Percentiles rank a stretch among this genome's conserved stretches.
These are phyloP conservation scores for Solanum acaule DNA, from an alignment of 257 asterid species.

Conservation along the genomic window DNA sequence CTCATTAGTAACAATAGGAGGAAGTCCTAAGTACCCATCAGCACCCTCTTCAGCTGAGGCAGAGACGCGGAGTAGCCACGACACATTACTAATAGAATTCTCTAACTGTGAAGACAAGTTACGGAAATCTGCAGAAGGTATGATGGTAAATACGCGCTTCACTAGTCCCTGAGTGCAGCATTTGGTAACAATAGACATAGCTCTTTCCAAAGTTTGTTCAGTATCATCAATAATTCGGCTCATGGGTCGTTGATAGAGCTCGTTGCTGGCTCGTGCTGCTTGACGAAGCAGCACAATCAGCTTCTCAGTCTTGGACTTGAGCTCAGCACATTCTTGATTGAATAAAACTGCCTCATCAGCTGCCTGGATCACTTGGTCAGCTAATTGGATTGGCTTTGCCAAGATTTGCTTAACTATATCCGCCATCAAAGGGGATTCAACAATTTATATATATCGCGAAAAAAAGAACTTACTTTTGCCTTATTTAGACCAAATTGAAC, in stretches of 20 bases:
- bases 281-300: slow-evolving; percentile 28
- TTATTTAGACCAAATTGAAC: background rate
- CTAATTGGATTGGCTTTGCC: slow-evolving; percentile 31
- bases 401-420: slow-evolving; percentile 37
- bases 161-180: slow-evolving; percentile 18
- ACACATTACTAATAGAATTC: slow-evolving; percentile 24
- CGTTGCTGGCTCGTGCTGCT: slow-evolving; percentile 36
- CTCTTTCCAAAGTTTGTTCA: slow-evolving; percentile 22
- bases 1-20: slow-evolving; percentile 33
- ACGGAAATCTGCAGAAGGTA: slow-evolving; percentile 16
- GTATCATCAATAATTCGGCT: slow-evolving; percentile 27
- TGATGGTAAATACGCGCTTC: slow-evolving; percentile 22
- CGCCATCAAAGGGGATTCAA: slow-evolving; percentile 12
- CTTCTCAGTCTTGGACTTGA: slow-evolving; percentile 27
- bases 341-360: slow-evolving; percentile 23
- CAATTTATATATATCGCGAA: no score
- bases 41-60: slow-evolving; percentile 18
- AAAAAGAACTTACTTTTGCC: background rate
- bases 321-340: slow-evolving; percentile 23
- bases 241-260: slow-evolving; percentile 36
- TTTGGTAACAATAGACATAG: slow-evolving; percentile 12
- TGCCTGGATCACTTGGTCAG: slow-evolving; percentile 31
- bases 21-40: slow-evolving; percentile 20
- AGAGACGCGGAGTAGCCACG: slow-evolving; percentile 28
- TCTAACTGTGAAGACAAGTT: slow-evolving; percentile 20